Evolutionary conservation across 2,329 filamentous ascomycete genomes (phyloP), one percentile per base, ranked within the genome.

Genomic region (Claviceps paspali): DNA sequence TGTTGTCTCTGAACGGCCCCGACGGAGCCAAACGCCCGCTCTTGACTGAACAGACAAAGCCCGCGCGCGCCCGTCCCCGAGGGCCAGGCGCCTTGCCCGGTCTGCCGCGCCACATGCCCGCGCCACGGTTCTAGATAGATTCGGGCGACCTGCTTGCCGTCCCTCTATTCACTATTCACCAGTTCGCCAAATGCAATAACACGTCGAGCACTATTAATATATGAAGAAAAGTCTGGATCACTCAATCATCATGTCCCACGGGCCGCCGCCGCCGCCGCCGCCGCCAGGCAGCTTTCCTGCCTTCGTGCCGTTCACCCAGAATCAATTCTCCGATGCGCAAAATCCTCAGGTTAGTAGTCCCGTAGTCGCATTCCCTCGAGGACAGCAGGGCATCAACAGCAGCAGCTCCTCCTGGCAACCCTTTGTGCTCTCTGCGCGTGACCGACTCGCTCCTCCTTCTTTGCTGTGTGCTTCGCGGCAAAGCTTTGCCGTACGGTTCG

Each of bases 211-310:
- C 11, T 29, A 29, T 35, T 14, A 15, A n/a, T n/a, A n/a, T n/a
- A n/a, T n/a, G n/a, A 35, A 10, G n/a, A 29, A 14, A 5, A 7
- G 10, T 36, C 26, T 10, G 19, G 26, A 23, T 19, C 24, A 26
- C 29, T 26, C 19, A 37, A 30, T n/a, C 35, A 41, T 29, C 38
- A 42, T 42, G 41, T 40, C 38, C 15, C 38, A 40, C 32, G 34
- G 35, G 18, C 41, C 41, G 24, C 40, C 36, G 21, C 40, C 33
- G 21, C 40, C 33, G 21, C 40, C 40, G 29, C 40, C 30, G 32
- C 30, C 33, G 10, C 21, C 21, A 5, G 41, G 35, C 32, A 38
- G 21, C 27, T 42, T 38, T 12, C 35, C 33, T 27, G 38, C 18
- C 6, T 40, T 38, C 31, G 35, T 26, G 21, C 36, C 37, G n/a